A percentile compares a stretch with the other conserved stretches of the same genome.
These are phyloP conservation scores for Aspergillus sp. DNA, from an alignment of 2,329 filamentous ascomycete genomes.

Conservation along the genomic window DNA sequence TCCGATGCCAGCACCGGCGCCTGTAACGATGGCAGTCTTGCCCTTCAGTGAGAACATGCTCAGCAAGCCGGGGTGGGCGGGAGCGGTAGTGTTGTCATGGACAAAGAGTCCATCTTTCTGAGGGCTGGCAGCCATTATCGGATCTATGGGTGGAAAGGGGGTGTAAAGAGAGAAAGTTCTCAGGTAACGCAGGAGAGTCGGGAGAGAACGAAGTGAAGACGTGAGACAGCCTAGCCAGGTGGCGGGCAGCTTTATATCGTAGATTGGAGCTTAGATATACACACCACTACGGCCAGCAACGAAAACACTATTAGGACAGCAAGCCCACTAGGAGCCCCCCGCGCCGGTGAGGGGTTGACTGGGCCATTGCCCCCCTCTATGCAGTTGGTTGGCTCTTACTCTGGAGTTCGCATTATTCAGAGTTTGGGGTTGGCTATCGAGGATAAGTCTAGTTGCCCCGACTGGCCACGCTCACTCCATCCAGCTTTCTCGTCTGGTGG, in stretches of 20 bases:
- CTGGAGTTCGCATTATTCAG: not conserved
- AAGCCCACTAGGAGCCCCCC: not conserved
- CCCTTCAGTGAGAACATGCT: slow-evolving; percentile 70
- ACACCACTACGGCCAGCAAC: not conserved
- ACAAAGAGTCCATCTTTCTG: slow-evolving; percentile 53
- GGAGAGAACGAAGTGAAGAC: not conserved
- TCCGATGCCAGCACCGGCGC: slow-evolving; percentile 70
- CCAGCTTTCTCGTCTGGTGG: not conserved
- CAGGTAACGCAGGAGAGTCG: not conserved
- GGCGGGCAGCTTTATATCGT: not conserved
- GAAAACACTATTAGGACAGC: not conserved
- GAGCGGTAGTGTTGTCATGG: slow-evolving; percentile 59
- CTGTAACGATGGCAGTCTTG: slow-evolving; percentile 69
- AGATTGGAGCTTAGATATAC: not conserved
- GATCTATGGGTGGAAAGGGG: not conserved
- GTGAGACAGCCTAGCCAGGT: not conserved
- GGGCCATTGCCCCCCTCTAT: not conserved
- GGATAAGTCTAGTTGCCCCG: not conserved
- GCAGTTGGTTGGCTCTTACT: not conserved
- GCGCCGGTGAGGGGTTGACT: not conserved
- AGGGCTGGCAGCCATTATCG: slow-evolving; percentile 38
- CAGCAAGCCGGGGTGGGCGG: slow-evolving; percentile 54
- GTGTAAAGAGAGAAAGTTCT: not conserved
- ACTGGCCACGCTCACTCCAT: not conserved
- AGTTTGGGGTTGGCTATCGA: not conserved